Evolutionary conservation across 345 rosid species (phyloP).

Genomic region (Eucalyptus sp.): DNA sequence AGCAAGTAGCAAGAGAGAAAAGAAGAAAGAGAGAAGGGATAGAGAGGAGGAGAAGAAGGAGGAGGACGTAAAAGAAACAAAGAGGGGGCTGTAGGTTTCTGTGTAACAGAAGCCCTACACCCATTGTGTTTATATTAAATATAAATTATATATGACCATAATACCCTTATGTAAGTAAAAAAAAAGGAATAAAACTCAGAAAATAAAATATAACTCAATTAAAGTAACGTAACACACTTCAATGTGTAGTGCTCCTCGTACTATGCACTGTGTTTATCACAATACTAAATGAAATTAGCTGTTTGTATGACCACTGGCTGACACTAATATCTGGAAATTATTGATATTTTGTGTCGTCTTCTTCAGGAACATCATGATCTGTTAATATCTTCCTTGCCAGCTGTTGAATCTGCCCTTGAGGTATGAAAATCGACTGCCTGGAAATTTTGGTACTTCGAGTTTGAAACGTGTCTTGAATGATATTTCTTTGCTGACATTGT

Average conservation of each 20-base stretch:
- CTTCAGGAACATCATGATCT: slow-evolving; percentile 89
- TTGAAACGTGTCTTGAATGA: not conserved
- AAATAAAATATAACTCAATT: too few relatives aligned
- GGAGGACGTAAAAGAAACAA: too few relatives aligned
- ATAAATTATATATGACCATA: too few relatives aligned
- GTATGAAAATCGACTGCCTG: slow-evolving; percentile 19
- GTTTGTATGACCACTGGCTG: not conserved
- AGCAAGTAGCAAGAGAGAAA: too few relatives aligned
- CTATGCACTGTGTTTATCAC: not conserved
- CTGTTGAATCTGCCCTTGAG: slow-evolving; percentile 72
- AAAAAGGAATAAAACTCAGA: too few relatives aligned
- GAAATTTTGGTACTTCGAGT: not conserved
- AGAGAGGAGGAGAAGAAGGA: too few relatives aligned
- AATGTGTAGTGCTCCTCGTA: not conserved
- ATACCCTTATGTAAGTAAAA: too few relatives aligned
- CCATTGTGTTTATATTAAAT: too few relatives aligned
- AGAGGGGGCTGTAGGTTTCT: too few relatives aligned
- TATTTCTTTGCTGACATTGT: not conserved
- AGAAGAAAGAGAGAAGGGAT: too few relatives aligned
- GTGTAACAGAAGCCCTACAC: too few relatives aligned
- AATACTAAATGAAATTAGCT: not conserved
- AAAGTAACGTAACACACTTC: not conserved
- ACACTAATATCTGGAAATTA: not conserved
- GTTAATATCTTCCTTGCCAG: slow-evolving; percentile 62
- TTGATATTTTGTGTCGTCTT: not conserved